Conservation (phyloP, 352 stramenopile species). For the Globisporangium lucens region DNA sequence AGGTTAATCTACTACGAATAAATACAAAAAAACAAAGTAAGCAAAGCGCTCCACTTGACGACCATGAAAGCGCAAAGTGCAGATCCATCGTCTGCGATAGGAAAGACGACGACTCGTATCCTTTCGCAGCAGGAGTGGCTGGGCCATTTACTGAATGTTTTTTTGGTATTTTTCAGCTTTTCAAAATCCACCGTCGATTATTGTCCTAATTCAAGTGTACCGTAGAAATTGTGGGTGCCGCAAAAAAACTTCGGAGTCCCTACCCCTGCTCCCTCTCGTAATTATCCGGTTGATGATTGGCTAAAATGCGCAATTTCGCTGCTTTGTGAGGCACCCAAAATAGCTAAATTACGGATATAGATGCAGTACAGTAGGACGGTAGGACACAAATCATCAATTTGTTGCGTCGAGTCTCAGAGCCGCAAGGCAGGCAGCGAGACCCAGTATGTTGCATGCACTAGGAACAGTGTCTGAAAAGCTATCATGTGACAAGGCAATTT, state of each 20-base stretch:
- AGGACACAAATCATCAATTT: neutral
- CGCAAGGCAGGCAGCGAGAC: neutral
- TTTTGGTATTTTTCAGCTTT: neutral
- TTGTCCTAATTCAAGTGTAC: neutral
- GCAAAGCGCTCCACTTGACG: too few relatives aligned
- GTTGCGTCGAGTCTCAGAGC: neutral
- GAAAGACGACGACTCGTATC: too few relatives aligned
- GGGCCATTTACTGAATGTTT: too few relatives aligned
- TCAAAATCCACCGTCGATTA: neutral
- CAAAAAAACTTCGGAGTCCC: too few relatives aligned
- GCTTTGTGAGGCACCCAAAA: neutral
- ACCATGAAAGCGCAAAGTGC: too few relatives aligned
- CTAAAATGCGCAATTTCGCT: neutral
- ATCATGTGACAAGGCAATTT: neutral
- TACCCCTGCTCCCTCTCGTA: neutral
- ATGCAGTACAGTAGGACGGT: neutral
- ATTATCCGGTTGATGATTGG: neutral
- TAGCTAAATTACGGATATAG: neutral
- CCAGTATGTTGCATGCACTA: neutral
- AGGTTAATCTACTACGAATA: too few relatives aligned
- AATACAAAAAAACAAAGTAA: too few relatives aligned
- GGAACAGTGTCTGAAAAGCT: neutral
- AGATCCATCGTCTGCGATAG: too few relatives aligned
- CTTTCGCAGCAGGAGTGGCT: too few relatives aligned
- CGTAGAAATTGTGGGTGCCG: neutral